Base-by-base conservation (phyloP, 805 yeast genomes). In the Jamesozyma spencerorum region DNA sequence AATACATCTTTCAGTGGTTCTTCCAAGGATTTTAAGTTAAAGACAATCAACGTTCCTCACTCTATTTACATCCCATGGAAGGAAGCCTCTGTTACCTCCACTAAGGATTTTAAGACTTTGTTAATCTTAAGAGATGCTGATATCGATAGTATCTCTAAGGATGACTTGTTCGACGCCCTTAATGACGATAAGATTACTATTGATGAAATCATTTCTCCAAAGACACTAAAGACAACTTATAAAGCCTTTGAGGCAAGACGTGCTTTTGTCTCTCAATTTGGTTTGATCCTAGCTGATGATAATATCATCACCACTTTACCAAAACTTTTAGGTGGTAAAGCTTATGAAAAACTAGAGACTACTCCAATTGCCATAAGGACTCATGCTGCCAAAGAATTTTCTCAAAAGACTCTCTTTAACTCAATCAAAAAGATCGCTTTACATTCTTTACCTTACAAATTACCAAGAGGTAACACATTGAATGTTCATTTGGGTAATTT, bases 171-270 rank as follows among this genome's bases (percentile, higher is more conserved):
- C 79, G 75, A 85, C 36, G 77, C 85, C 51, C 94, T 87, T 55
- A 59, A 57, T 18, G 53, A 61, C 34, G 45, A 57, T 30, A 55
- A 50, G 22, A 53, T 58, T 18, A 47, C 58, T 5, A 45, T 65
- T 17, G 58, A 59, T 36, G 68, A 76, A 42, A 78, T 88, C 40
- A 70, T 87, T 27, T 73, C 92, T 5, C 80, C 81, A 41, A 70
- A 76, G 35, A 82, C 86, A 50, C 70, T 92, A 47, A 85, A 85
- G 61, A 84, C 87, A 27, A 82, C 81, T 45, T 90, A 78, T 71
- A 86, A 86, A 65, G 76, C 85, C n/a, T 92, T 68, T 54, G 97
- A 92, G 63, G 80, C 87, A 44, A 79, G 87, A 61, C 79, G 97
- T 60, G 80, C 78, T 47, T 75, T 92, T 45, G 63, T 72, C 33